Evolutionary conservation across 2,329 filamentous ascomycete species (phyloP), one percentile per base, ranked within the genome.

Genomic region (Thelonectria discophora): DNA sequence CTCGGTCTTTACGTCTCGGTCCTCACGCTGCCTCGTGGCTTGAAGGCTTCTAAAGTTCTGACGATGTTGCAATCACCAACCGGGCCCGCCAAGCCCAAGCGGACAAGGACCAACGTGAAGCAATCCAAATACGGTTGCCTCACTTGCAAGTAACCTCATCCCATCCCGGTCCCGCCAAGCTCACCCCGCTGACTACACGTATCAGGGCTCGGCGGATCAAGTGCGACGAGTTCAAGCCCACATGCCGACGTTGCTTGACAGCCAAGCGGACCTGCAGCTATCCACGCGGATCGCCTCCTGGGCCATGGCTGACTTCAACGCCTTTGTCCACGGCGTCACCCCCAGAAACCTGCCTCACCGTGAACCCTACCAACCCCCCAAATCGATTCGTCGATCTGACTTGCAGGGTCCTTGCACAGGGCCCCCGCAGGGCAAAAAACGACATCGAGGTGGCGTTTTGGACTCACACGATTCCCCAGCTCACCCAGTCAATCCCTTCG

Each of bases 91-190:
- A 63, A 56, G 3, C 1, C 42, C 0, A 69, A 66, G 18, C 55
- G 67, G 7, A 69, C 67, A 1, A 68, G 67, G 54, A 68, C 67
- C 3, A 69, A 69, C 24, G 67, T 69, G 2, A 69, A 54, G 15
- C 67, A 69, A 50, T 69, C 67, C 2, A 69, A 68, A n/a, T 61
- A 51, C 32, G 67, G 67, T 10, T 69, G 67, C 17, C 65, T 68
- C 17, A 69, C 67, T 4, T 69, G 67, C 67, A 69, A 69, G 67
- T 69, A 69, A 5, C 3, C 21, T 10, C 15, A n/a, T 10, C 1
- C 5, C 8, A 10, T 1, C 32, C 50, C 30, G 9, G 24, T 24
- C 24, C 24, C 27, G 7, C 9, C 27, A 34, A 15, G 27, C 21
- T 32, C 21, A 13, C 13, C 12, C 27, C 15, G 13, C 65, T 67